Evolutionary conservation across 148 eudicot species (phyloP), one percentile per base, ranked within the genome.

Genomic region (Salicornia ramosissima): DNA sequence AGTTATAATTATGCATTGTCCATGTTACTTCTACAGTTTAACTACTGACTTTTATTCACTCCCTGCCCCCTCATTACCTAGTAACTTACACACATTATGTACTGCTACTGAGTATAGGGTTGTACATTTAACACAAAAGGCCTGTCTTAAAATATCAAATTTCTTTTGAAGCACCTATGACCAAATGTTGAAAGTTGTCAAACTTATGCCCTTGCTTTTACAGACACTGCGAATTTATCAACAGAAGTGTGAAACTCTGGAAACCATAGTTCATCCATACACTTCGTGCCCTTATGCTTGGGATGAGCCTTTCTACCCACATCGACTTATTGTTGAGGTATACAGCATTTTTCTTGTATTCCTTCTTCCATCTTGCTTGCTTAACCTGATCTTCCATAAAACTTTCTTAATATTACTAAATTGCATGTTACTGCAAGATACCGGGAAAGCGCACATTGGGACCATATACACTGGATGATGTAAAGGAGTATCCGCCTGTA

Each of bases 291-390:
- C 90, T 25, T 94, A 88, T 75, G 92, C 99, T 68, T 94, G 99
- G 99, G 99, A 94, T 81, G 99, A 94, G 78, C 99, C 97, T 68
- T 89, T 86, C 75, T 87, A 74, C 77, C 96, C 97, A 18, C 99
- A 91, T 73, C 86, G 96, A 52, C 93, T 94, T 47, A 79, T 86
- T 47, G 84, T 94, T 69, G 99, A 94, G 99, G 99, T 92, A 78
- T 64, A 76, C 40, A 18, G 12, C 67, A 28, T 10, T 50, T 77
- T 28, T 15, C 47, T 14, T 71, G 13, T 54, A 22, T 71, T 66
- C 39, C 40, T 11, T 19, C 63, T 56, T 4, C 39, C n/a, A 36
- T 21, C 65, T 19, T 6, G 5, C 42, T 49, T 49, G 31, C 11
- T 53, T 19, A 53, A 3, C 45, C 42, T 24, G 19, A 8, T 15